phyloP scores from a whole-genome alignment of 257 asterid genomes.

The Solanum virginianum region DNA sequence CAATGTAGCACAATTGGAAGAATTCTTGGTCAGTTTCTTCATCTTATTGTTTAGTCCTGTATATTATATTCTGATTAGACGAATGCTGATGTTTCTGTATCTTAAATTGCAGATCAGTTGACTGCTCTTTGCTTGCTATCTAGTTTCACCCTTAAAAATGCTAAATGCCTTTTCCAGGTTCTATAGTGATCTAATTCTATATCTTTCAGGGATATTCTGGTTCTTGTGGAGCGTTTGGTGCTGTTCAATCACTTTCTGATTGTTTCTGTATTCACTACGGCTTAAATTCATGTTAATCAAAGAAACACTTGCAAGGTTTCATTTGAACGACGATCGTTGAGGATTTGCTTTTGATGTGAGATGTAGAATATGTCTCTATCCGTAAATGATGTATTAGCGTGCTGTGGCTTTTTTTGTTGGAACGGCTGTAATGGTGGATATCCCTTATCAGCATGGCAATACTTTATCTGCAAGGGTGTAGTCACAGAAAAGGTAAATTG shows the following conservation, averaged over 20 bases:
- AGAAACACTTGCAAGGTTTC: background rate
- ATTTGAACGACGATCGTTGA: background rate
- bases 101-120: slow-evolving; percentile 64
- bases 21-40: slow-evolving; percentile 64
- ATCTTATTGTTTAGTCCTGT: background rate
- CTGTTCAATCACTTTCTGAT: slow-evolving; percentile 83
- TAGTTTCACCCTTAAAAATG: background rate
- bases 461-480: slow-evolving; percentile 65
- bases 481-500: slow-evolving; percentile 69
- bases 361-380: slow-evolving; percentile 74
- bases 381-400: slow-evolving; percentile 84
- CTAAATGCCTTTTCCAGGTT: background rate
- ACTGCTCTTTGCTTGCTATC: slow-evolving; percentile 5
- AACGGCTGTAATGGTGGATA: slow-evolving; percentile 94
- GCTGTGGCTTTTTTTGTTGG: slow-evolving; percentile 90
- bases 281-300: slow-evolving; percentile 1
- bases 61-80: background rate
- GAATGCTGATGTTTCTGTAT: slow-evolving; percentile 16
- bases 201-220: slow-evolving; percentile 83
- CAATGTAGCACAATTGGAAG: slow-evolving; percentile 53
- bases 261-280: slow-evolving; percentile 75
- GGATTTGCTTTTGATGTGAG: background rate
- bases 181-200: background rate
- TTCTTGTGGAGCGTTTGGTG: slow-evolving; percentile 97
- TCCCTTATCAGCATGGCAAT: slow-evolving; percentile 77